Evolutionary conservation across 805 yeast species (phyloP), one percentile per base, ranked within the genome.

Genomic region (Wickerhamiella azyma): DNA sequence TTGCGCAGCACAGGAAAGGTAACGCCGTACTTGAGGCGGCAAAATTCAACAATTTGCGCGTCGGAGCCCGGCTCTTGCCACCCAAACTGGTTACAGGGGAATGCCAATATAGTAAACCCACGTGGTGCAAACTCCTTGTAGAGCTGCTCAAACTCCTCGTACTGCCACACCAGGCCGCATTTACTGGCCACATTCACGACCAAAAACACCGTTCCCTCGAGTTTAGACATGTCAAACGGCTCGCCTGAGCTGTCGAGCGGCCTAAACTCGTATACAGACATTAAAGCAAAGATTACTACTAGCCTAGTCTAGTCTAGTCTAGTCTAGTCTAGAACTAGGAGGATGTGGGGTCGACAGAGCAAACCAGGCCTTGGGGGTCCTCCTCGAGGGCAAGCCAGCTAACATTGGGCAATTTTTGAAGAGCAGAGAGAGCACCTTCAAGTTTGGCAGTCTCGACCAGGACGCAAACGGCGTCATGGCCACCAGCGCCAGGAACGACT

Each of bases 401-500:
- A 9, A 48, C 41, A 17, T 26, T 28, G 26, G 28, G 36, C 29
- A 42, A 17, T 46, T 42, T 1, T 70, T 62, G 28, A 48, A 55
- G 21, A 46, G 32, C 26, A 50, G 45, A 39, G 76, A 66, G 9
- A 54, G 49, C 2, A 6, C 33, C 3, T 2, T 55, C 61, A 2
- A 73, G 59, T 2, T 73, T 60, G 1, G 62, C 56, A 24, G 72
- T 75, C 1, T 73, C 68, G 2, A 81, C 79, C 24, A 92, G 62
- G 24, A 89, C 56, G 47, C 94, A 75, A 16, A 92, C 75, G 0
- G 98, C 98, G 66, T 92, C 98, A 59, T 78, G 82, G 0, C 98
- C 98, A 24, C 98, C 98, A 0, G 98, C 98, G 2, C 98, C 98
- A 0, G 98, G 98, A 3, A 92, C 94, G 29, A 92, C 88, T n/a